Percentiles rank a stretch among this genome's conserved stretches.
These are phyloP conservation scores for Mortierella alpina DNA, from an alignment of 192 early-diverging fungal species.

Conservation along the genomic window DNA sequence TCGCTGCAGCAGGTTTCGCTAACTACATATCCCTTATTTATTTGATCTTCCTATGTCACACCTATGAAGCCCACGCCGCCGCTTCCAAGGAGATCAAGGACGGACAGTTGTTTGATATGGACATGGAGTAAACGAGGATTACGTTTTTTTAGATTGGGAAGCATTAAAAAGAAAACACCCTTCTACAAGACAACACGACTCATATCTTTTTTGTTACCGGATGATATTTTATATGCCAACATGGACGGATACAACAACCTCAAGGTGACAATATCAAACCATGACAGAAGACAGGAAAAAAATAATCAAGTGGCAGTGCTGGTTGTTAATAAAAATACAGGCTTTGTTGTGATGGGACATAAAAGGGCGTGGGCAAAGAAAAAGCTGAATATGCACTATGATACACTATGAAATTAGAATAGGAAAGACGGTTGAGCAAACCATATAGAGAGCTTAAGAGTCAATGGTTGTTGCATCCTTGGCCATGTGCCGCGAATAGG, in stretches of 20 bases:
- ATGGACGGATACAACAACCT: too few relatives aligned
- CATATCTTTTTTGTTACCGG: too few relatives aligned
- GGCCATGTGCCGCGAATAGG: conserved; percentile 51
- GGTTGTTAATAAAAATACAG: neutral
- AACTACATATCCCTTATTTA: neutral
- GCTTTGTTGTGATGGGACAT: too few relatives aligned
- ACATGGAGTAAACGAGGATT: conserved; percentile 40
- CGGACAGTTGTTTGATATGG: conserved; percentile 49
- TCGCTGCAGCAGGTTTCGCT: neutral
- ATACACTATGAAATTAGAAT: conserved; percentile 4
- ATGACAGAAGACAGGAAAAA: neutral
- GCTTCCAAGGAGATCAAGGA: conserved; percentile 53
- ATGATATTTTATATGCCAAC: too few relatives aligned
- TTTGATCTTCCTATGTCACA: neutral
- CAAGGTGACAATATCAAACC: too few relatives aligned
- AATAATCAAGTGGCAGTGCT: neutral
- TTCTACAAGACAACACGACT: too few relatives aligned
- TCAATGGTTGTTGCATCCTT: conserved; percentile 25
- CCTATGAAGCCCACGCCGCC: conserved; percentile 28
- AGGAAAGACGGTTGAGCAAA: neutral
- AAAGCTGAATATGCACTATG: neutral
- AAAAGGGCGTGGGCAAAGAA: neutral
- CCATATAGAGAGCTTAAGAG: neutral
- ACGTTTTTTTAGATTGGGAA: conserved; percentile 22
- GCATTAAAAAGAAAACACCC: conserved; percentile 8